Percentiles rank a stretch among this genome's conserved stretches.
These are phyloP conservation scores for Arthrobotrys iridis DNA, from an alignment of 2,329 filamentous ascomycete genomes.

Conservation along the genomic window DNA sequence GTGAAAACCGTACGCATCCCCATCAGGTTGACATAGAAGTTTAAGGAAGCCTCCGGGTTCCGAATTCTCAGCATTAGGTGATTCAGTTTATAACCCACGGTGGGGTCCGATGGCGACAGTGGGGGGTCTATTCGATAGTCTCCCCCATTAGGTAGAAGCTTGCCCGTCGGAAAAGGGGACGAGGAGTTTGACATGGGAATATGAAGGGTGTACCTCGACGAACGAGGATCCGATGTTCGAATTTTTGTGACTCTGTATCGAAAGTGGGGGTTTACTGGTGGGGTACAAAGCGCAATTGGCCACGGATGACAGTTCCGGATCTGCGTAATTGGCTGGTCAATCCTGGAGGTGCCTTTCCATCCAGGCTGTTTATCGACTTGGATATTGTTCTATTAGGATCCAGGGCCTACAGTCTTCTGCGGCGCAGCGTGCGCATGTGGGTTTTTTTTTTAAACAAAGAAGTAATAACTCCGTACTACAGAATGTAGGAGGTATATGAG, in stretches of 20 bases:
- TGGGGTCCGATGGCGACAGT: conserved; percentile 3
- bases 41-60: conserved; percentile 57
- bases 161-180: conserved; percentile 15
- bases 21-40: conserved; percentile 60
- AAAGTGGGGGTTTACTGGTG: no score
- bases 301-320: no score
- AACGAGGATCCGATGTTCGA: neutral
- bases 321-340: no score
- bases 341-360: no score
- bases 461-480: no score
- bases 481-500: no score
- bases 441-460: no score
- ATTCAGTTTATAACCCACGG: conserved; percentile 54
- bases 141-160: conserved; percentile 33
- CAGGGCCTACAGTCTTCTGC: no score
- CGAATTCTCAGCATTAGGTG: conserved; percentile 61
- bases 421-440: no score
- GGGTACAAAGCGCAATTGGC: no score
- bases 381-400: no score
- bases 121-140: conserved; percentile 21
- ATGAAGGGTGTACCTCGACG: neutral
- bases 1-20: conserved; percentile 60
- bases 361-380: no score
- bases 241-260: neutral
- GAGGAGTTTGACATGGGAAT: neutral